These are phyloP conservation scores for Salvia splendens DNA, from an alignment of 257 asterid species.

Conservation along the genomic window DNA sequence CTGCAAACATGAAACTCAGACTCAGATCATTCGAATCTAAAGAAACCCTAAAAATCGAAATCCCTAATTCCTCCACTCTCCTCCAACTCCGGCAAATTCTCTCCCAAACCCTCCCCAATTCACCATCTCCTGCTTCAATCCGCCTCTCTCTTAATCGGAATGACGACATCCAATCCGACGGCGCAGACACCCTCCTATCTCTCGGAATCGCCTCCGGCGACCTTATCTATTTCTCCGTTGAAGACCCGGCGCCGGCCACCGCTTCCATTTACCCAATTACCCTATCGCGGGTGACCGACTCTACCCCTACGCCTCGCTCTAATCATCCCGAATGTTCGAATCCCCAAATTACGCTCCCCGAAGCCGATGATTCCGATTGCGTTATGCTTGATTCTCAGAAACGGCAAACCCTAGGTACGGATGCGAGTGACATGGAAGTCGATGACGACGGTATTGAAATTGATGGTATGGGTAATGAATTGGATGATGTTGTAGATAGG, in stretches of 20 bases:
- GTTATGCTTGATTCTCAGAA: slow-evolving; percentile 18
- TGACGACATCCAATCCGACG: slow-evolving; percentile 59
- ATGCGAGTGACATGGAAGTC: slow-evolving; percentile 40
- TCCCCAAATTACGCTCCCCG: slow-evolving; percentile 9
- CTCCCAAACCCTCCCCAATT: slow-evolving; percentile 45
- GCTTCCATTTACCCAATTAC: slow-evolving; percentile 8
- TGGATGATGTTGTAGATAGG: slow-evolving; percentile 30
- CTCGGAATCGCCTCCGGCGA: slow-evolving; percentile 78
- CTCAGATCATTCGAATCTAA: slow-evolving; percentile 59
- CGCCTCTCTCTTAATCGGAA: slow-evolving; percentile 77
- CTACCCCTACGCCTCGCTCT: slow-evolving; percentile 7
- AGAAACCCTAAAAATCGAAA: slow-evolving; percentile 62
- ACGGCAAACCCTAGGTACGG: slow-evolving; percentile 22
- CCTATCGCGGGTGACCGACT: slow-evolving; percentile 1
- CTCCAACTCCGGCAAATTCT: slow-evolving; percentile 49
- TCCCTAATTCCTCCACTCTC: slow-evolving; percentile 49
- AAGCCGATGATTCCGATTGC: slow-evolving; percentile 20
- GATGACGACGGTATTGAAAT: slow-evolving; percentile 33
- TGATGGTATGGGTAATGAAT: slow-evolving; percentile 17
- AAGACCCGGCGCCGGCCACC: slow-evolving; percentile 20
- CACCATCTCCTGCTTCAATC: slow-evolving; percentile 45
- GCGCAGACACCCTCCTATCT: slow-evolving; percentile 51
- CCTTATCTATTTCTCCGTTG: slow-evolving; percentile 57
- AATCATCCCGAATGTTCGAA: slow-evolving; percentile 23
- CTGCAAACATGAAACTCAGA: slow-evolving; percentile 59